Base-by-base conservation (phyloP, 805 yeast species). In the Isabelozyma gotoi region DNA sequence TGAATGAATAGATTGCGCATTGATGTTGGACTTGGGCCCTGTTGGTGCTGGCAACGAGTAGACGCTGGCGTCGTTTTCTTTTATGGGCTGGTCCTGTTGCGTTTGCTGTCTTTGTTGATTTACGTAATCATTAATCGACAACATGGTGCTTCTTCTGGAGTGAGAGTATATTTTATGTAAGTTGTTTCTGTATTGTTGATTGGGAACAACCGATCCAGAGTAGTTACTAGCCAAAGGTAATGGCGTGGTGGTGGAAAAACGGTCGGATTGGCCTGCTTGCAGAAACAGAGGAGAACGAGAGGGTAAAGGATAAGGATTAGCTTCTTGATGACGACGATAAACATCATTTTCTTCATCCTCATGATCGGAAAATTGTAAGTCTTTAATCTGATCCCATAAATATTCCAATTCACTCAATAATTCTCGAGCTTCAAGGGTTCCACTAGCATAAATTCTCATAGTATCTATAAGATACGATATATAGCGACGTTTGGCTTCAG, bases 401-500 rank as follows among this genome's bases (percentile, higher is more conserved):
- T 73, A 77, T 57, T 86, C 91, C 50, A 88, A 72, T 53, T 87
- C 94, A 36, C 71, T 63, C 42, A 85, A 68, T 41, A 83, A 69
- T 54, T 82, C 88, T 15, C 83, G 62, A 0, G 90, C 82, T 52
- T 82, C 89, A 47, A 72, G 67, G 1, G 88, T 78, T 8, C 84
- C 84, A 50, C 80, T 73, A 15, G 89, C 90, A 52, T 84, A 84
- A 2, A 75, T 66, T 45, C 73, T 70, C 90, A 88, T 84, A 5
- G 94, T 84, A 39, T 82, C 84, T 19, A 89, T 79, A 33, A 88
- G 73, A 48, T 73, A 80, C 32, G 81, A 73, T 19, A 88, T 83
- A 59, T 88, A 88, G 39, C 74, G 65, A 36, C 85, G 69, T 59
- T 89, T 88, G 2, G 96, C 96, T 53, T 85, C 88, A 0, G 84